A percentile compares a stretch with the other conserved stretches of the same genome.
These are phyloP conservation scores for Marasmius sp. DNA, from an alignment of 1,284 basidiomycete species.

Conservation along the genomic window DNA sequence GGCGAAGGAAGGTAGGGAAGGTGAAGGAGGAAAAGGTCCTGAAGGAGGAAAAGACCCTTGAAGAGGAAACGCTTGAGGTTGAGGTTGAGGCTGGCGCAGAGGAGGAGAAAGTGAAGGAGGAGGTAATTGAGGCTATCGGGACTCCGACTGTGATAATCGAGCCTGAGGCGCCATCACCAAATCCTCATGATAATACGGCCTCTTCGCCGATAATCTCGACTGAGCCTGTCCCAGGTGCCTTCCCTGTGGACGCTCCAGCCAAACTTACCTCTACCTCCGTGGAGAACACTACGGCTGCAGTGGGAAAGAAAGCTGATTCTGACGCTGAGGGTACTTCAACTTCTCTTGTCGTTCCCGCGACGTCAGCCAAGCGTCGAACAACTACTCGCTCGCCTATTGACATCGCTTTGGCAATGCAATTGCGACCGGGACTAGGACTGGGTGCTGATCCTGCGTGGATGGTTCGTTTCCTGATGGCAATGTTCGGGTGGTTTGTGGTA, in stretches of 20 bases:
- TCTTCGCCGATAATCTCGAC: conserved; percentile 14
- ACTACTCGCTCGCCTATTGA: conserved; percentile 51
- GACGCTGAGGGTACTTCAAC: background rate
- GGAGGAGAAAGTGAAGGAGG: background rate
- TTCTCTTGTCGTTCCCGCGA: conserved; percentile 17
- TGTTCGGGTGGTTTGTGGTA: conserved; percentile 75
- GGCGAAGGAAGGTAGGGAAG: background rate
- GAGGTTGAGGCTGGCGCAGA: background rate
- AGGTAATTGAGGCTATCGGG: background rate
- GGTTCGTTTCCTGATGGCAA: conserved; percentile 72
- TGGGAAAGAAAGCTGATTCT: background rate
- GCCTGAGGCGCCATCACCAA: background rate
- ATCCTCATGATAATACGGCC: background rate
- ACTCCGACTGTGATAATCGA: conserved; percentile 5
- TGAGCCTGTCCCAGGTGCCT: conserved; percentile 18
- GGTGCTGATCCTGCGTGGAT: conserved; percentile 77
- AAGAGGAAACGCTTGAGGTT: background rate
- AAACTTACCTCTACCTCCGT: background rate
- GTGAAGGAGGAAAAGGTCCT: background rate
- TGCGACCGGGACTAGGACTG: conserved; percentile 62
- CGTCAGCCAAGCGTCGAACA: conserved; percentile 21
- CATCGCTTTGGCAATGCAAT: conserved; percentile 73
- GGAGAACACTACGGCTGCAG: background rate
- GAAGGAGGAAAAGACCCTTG: background rate
- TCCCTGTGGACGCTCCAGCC: conserved; percentile 9